Evolutionary conservation across 2,329 filamentous ascomycete species (phyloP).

Genomic region (Aphanocladium album): DNA sequence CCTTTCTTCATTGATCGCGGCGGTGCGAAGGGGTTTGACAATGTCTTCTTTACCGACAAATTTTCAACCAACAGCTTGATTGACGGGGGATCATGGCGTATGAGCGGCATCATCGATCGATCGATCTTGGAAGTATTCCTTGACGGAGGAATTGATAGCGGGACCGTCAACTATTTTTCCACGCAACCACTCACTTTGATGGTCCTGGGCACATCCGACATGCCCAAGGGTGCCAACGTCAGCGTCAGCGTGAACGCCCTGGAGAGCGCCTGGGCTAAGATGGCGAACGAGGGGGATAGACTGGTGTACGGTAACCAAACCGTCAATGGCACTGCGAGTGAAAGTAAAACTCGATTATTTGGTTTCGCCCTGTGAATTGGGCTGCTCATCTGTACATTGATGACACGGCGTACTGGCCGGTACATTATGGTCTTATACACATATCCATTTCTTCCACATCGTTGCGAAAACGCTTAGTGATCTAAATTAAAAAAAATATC

Average conservation of each 20-base stretch:
- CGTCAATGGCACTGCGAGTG: neutral
- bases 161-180: constrained; percentile 27
- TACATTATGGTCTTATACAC: neutral
- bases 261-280: constrained; percentile 22
- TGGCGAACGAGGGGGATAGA: constrained; percentile 6
- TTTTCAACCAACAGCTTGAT: constrained; percentile 21
- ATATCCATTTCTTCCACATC: neutral
- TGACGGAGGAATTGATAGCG: constrained; percentile 28
- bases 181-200: constrained; percentile 23
- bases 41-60: constrained; percentile 30
- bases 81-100: constrained; percentile 20
- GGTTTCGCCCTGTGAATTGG: neutral
- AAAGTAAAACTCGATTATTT: neutral
- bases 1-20: constrained; percentile 27
- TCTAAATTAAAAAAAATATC: too few species aligned
- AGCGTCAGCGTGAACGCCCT: constrained; percentile 22
- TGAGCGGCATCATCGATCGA: constrained; percentile 30
- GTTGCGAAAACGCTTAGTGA: too few species aligned
- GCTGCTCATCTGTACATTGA: neutral
- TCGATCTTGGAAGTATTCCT: constrained; percentile 32
- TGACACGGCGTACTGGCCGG: neutral
- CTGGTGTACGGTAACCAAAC: constrained; percentile 13
- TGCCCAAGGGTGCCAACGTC: constrained; percentile 19
- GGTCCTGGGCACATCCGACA: constrained; percentile 16
- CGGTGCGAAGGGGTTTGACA: constrained; percentile 23